Evolutionary conservation across 768 basidiomycete genomes (phyloP).

Genomic region (Leccinum olivaceopallidum): DNA sequence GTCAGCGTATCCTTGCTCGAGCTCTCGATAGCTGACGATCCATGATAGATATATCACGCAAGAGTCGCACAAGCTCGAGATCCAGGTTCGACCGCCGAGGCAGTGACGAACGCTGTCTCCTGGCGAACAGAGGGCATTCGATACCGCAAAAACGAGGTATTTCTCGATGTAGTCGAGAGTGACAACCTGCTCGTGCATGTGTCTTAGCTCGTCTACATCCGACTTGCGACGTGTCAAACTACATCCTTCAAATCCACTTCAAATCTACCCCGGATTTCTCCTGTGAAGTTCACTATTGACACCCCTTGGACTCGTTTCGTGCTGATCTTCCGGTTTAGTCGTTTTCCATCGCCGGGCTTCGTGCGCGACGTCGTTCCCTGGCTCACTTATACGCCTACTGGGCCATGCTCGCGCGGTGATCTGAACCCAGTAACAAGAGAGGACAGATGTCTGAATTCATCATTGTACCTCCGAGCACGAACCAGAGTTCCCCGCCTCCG

Average conservation of each 20-base stretch:
- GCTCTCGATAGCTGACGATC: neutral
- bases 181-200: constrained; percentile 86
- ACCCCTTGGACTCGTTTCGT: neutral
- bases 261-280: too few species aligned
- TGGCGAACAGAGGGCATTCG: constrained; percentile 98
- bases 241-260: too few species aligned
- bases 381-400: neutral
- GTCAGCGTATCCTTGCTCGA: constrained; percentile 40
- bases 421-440: constrained; percentile 52
- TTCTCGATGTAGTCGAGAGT: constrained; percentile 96
- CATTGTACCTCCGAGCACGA: constrained; percentile 39
- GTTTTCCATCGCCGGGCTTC: neutral
- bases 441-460: constrained; percentile 68
- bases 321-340: constrained; percentile 12
- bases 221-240: neutral
- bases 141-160: constrained; percentile 99
- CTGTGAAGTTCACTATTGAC: too few species aligned
- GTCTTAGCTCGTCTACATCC: neutral
- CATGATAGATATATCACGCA: constrained; percentile 51
- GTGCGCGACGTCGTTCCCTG: neutral
- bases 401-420: neutral
- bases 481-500: constrained; percentile 42
- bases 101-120: constrained; percentile 97
- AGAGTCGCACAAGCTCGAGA: constrained; percentile 91
- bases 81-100: constrained; percentile 92